Evolutionary conservation across 1,284 basidiomycete genomes (phyloP), one percentile per base, ranked within the genome.

Genomic region (Ceratobasidium papillatum): DNA sequence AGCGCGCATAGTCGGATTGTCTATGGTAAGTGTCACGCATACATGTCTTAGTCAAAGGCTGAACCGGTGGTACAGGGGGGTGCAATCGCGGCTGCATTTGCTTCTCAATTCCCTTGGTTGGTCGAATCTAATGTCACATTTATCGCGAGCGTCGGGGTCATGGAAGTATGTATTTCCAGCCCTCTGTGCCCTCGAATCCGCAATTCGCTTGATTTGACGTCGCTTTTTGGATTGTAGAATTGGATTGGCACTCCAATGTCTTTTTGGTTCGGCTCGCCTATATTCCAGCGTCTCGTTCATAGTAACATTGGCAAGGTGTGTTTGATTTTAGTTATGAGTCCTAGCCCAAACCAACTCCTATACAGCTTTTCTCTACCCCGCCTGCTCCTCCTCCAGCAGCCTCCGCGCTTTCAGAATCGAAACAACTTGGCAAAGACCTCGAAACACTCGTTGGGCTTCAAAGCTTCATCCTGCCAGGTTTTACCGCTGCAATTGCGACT

Each of bases 391-490:
- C 56, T 30, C 47, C 45, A 19, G 51, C 56, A 9, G 30, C 34
- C 30, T 22, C 41, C 12, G 19, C 25, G 43, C 58, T 68, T 8
- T 59, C 66, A 41, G 41, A 32, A 19, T 45, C 47, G 12, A n/a
- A 72, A 5, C 19, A 51, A n/a, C 36, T 62, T 27, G 12, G 34
- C 17, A 27, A 51, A 32, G 56, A 52, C 11, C 41, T 58, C 52
- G 45, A 51, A 61, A 78, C 85, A 87, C 87, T 93, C 75, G 88
- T 93, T 0, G 86, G 90, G 32, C 82, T 91, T 12, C 92, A 94
- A 82, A 90, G 89, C 0, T 90, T 90, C 1, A 87, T 90, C 79
- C 84, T 94, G 12, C 87, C 89, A 4, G 88, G 91, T 7, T 93
- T 88, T 81, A 90, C 91, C 75, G 84, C 86, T 22, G 92, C 92